These are phyloP conservation scores for Hemisphaericaspora xylofermentans DNA, from an alignment of 1,139 yeast genomes.

Conservation along the genomic window DNA sequence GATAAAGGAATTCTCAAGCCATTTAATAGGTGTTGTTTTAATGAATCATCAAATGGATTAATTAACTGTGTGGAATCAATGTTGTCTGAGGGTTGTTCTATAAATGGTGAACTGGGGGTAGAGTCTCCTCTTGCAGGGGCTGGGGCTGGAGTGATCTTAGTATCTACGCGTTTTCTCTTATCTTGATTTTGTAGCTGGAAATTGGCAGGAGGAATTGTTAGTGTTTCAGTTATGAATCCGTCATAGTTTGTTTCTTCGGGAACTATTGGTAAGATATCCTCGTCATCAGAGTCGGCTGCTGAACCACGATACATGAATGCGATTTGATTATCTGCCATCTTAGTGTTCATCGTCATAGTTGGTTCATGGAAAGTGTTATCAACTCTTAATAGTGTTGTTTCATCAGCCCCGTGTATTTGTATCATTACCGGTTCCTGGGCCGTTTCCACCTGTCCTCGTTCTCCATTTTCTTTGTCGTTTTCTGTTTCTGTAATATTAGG, in stretches of 20 bases:
- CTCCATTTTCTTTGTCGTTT: too few relatives aligned
- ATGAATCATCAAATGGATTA: slow-evolving; percentile 21
- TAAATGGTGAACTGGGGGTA: slow-evolving; percentile 46
- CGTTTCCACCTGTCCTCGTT: too few relatives aligned
- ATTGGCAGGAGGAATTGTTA: slow-evolving; percentile 19
- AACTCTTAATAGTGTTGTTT: slow-evolving; percentile 14
- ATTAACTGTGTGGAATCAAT: slow-evolving; percentile 8
- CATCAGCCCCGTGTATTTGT: slow-evolving; percentile 33
- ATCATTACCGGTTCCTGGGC: slow-evolving; percentile 36
- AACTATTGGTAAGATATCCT: background rate
- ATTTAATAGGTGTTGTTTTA: slow-evolving; percentile 25
- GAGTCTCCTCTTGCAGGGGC: slow-evolving; percentile 24
- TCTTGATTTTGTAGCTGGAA: slow-evolving; percentile 6
- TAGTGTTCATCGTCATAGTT: slow-evolving; percentile 75
- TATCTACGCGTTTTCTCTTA: slow-evolving; percentile 7
- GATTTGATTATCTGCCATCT: slow-evolving; percentile 75
- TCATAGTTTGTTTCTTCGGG: slow-evolving; percentile 39
- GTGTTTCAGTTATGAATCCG: slow-evolving; percentile 55
- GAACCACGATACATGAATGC: slow-evolving; percentile 71
- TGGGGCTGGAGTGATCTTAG: slow-evolving; percentile 31
- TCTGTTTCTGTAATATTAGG: too few relatives aligned
- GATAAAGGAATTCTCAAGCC: slow-evolving; percentile 26
- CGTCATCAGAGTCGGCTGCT: slow-evolving; percentile 37
- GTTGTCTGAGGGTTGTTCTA: slow-evolving; percentile 34
- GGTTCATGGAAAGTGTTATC: slow-evolving; percentile 51